Evolutionary conservation across 768 basidiomycete genomes (phyloP).

Genomic region (Tricholoma saponaceum): DNA sequence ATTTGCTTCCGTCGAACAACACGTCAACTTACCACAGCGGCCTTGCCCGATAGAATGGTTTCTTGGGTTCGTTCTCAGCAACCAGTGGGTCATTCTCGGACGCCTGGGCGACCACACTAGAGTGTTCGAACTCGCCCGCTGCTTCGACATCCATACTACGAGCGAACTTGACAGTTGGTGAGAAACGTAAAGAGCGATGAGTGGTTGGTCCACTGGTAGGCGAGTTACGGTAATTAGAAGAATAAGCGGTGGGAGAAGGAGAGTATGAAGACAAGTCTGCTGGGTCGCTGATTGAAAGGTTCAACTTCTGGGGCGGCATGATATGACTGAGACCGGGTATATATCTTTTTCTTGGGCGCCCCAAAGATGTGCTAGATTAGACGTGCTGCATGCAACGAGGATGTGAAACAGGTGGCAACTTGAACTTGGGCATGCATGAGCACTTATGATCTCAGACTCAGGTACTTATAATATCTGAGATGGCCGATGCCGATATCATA

Average conservation of each 20-base stretch:
- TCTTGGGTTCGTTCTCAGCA: slow-evolving; percentile 23
- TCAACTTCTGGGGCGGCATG: neutral
- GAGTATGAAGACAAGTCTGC: slow-evolving; percentile 11
- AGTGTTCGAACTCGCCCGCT: slow-evolving; percentile 11
- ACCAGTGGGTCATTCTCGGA: slow-evolving; percentile 20
- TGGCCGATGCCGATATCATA: neutral
- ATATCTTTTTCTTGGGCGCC: slow-evolving; percentile 1
- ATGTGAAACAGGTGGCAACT: neutral
- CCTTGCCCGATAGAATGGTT: slow-evolving; percentile 49
- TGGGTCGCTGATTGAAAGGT: slow-evolving; percentile 1
- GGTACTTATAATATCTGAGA: neutral
- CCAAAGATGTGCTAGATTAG: neutral
- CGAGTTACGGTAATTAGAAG: neutral
- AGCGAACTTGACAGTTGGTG: neutral
- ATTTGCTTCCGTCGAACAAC: neutral
- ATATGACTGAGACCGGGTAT: neutral
- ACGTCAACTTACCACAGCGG: slow-evolving; percentile 40
- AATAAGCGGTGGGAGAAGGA: slow-evolving; percentile 7
- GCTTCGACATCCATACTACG: slow-evolving; percentile 15
- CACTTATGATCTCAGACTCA: neutral
- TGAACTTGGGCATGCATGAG: neutral
- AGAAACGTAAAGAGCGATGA: neutral
- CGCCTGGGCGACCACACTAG: slow-evolving; percentile 8
- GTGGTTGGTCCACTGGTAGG: neutral
- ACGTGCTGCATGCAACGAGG: neutral